Evolutionary conservation across 2,329 filamentous ascomycete genomes (phyloP), one percentile per base, ranked within the genome.

Genomic region (Fragosphaeria purpurea): DNA sequence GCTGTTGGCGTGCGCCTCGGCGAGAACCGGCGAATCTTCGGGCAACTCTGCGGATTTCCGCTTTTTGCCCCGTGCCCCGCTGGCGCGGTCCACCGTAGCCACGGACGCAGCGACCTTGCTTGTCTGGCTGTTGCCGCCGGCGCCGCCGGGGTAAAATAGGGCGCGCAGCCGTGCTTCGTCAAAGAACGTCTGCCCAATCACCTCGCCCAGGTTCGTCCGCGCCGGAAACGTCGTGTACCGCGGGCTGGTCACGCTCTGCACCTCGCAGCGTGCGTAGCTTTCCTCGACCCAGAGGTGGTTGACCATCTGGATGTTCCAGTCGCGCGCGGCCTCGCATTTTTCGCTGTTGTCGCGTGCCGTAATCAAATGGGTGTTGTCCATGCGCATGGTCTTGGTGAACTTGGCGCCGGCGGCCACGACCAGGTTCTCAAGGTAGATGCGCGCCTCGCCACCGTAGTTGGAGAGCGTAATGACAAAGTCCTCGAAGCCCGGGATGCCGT

Each of bases 261-360:
- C 71, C 61, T 86, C 77, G 70, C 89, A 95, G 63, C 86, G 88
- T 2, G 91, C 88, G 62, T 97, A 98, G 66, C 89, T 94, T 62
- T 98, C 93, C 66, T 98, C 93, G 44, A 98, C 77, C 93, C 93
- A 98, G 1, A 98, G 75, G 63, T 98, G 93, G 64, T 97, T 98
- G 59, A 95, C 73, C 59, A 95, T 85, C 51, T 88, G 73, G 50
- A 97, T 83, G 48, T 85, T 85, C 93, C 93, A 98, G 67, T 97
- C 93, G 54, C 81, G 79, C 0, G 93, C 93, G 1, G 93, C 93
- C 39, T 85, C 83, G 64, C 87, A 96, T 67, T 98, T 98, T 63
- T 97, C 93, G 61, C 91, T 94, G 51, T 82, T 81, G 52, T 84
- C 82, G 59, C 95, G 86, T 5, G 93, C 93, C 0, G 91, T 95